phyloP scores from a whole-genome alignment of 257 asterid genomes.

The Euphrasia confusa region DNA sequence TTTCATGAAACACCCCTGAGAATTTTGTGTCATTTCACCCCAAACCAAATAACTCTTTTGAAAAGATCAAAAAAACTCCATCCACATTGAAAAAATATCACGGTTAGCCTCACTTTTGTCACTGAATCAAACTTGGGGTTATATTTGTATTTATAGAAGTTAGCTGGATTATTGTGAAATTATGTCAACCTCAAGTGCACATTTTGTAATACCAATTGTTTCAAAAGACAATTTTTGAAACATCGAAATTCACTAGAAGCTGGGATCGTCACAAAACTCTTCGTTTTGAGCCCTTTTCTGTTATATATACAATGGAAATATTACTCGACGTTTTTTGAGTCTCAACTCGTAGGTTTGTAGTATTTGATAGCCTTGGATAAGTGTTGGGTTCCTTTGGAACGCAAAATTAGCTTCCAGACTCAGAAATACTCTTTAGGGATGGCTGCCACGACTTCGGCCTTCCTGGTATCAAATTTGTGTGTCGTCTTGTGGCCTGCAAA shows the following conservation, averaged over 20 bases:
- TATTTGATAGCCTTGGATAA: slow-evolving; percentile 9
- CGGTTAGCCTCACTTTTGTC: not conserved
- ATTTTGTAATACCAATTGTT: not conserved
- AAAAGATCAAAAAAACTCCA: too few relatives aligned
- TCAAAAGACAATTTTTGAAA: not conserved
- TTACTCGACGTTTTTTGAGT: slow-evolving; percentile 22
- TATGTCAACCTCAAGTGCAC: not conserved
- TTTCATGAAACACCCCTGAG: too few relatives aligned
- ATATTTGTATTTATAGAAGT: not conserved
- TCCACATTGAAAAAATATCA: too few relatives aligned
- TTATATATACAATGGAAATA: slow-evolving; percentile 30
- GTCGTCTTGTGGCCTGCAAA: slow-evolving; percentile 37
- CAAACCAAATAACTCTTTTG: too few relatives aligned
- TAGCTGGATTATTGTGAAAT: not conserved
- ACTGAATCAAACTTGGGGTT: not conserved
- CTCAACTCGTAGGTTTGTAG: not conserved
- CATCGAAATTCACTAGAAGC: slow-evolving; percentile 17
- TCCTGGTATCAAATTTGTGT: slow-evolving; percentile 28
- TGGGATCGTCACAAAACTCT: slow-evolving; percentile 7
- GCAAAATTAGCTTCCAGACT: slow-evolving; percentile 30
- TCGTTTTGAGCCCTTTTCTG: not conserved
- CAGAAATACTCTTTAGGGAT: slow-evolving; percentile 59
- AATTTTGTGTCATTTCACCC: too few relatives aligned
- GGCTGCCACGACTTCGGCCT: slow-evolving; percentile 60
- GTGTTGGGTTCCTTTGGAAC: not conserved